Evolutionary conservation across 2,329 filamentous ascomycete genomes (phyloP).

Genomic region (Penicillium sp.): DNA sequence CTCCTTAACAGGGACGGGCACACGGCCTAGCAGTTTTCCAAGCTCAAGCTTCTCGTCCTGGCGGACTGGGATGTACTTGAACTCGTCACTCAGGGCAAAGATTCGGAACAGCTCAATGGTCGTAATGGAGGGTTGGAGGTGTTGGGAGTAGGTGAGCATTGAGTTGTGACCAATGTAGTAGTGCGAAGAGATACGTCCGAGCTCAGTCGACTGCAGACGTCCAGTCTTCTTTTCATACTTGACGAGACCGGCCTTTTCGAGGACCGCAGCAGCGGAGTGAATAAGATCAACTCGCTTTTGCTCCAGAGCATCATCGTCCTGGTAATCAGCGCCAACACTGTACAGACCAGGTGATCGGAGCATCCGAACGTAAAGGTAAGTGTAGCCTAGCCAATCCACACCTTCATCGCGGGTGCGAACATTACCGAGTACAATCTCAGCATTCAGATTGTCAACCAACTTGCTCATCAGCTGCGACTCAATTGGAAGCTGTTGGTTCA

Average conservation of each 20-base stretch:
- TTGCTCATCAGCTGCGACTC: slow-evolving; percentile 92
- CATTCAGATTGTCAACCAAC: slow-evolving; percentile 90
- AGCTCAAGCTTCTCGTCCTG: slow-evolving; percentile 96
- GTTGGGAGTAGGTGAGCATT: slow-evolving; percentile 93
- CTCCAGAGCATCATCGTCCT: slow-evolving; percentile 80
- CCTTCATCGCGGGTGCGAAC: slow-evolving; percentile 84
- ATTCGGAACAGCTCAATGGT: slow-evolving; percentile 94
- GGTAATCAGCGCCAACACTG: slow-evolving; percentile 90
- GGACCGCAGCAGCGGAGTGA: slow-evolving; percentile 78
- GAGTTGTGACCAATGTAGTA: slow-evolving; percentile 97
- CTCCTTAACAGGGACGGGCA: slow-evolving; percentile 95
- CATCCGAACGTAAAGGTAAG: slow-evolving; percentile 96
- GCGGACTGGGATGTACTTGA: slow-evolving; percentile 96
- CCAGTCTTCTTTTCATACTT: slow-evolving; percentile 95
- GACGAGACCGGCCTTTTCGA: slow-evolving; percentile 79
- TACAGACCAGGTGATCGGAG: slow-evolving; percentile 88
- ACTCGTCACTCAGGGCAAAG: slow-evolving; percentile 91
- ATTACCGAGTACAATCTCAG: slow-evolving; percentile 89
- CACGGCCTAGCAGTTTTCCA: slow-evolving; percentile 76
- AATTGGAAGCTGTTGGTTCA: slow-evolving; percentile 95
- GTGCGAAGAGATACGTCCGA: slow-evolving; percentile 90
- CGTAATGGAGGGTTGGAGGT: slow-evolving; percentile 85
- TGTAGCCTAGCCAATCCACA: slow-evolving; percentile 98
- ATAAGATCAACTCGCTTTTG: slow-evolving; percentile 97
- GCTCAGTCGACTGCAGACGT: slow-evolving; percentile 78